Evolutionary conservation across 2,329 filamentous ascomycete species (phyloP), one percentile per base, ranked within the genome.

Genomic region (Exophiala mesophila): DNA sequence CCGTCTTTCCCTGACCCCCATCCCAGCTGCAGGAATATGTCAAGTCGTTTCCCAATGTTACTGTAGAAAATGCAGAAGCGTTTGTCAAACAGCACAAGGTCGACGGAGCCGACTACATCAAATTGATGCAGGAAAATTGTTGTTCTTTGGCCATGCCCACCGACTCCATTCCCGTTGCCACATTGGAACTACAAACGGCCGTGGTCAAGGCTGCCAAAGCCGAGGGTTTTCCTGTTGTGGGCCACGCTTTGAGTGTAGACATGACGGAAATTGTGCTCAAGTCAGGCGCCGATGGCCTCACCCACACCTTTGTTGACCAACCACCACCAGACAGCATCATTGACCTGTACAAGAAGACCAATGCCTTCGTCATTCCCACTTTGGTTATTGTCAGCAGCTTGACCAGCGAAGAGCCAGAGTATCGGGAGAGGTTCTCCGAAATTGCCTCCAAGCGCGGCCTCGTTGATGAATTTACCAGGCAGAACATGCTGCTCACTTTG

Each of bases 41-140:
- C 17, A 62, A 63, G 2, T 65, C 60, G 3, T 75, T 71, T 71
- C 71, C 72, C 4, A 68, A 68, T 29, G 45, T 73, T n/a, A 60
- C 59, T 4, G 63, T 61, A 3, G 58, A 65, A 24, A 69, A 64
- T 17, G 71, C 70, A 1, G 49, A 63, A 2, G 49, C 47, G 15
- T 56, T 50, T 38, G 45, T 56, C 20, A 45, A 43, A 13, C 37
- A 44, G 12, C 50, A 55, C 38, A 52, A 55, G 29, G 41, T 43
- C 3, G 37, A 42, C 2, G 54, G 54, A 19, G 54, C 54, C 17
- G 41, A 55, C 41, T 56, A 56, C 36, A 56, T 56, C 50, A 56
- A 56, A 38, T 40, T 55, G 5, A 56, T 56, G 54, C 52, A 55
- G 21, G 54, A 56, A 36, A 53, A 56, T 31, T 53, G 52, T 45